Conservation (phyloP, 176 grass and related monocot genomes). For the Oryza coarctata region DNA sequence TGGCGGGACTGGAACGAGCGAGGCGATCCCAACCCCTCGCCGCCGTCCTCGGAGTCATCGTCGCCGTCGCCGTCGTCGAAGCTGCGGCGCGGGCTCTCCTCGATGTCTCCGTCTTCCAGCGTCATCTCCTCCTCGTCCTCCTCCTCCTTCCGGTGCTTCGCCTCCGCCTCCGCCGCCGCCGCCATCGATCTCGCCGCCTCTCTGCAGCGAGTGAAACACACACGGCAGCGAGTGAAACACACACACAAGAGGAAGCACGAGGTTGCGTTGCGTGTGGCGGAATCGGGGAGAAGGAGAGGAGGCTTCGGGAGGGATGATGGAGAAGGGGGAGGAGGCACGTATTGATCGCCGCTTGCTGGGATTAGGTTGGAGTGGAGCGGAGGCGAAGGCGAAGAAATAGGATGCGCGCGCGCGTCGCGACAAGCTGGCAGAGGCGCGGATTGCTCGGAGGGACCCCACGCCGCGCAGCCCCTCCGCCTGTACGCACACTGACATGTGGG, state of each 20-base stretch:
- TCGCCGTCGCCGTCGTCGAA: slow-evolving; percentile 40
- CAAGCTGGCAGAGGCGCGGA: slow-evolving; percentile 33
- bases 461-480: no score
- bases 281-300: not conserved
- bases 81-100: slow-evolving; percentile 45
- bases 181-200: not conserved
- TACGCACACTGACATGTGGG: not conserved
- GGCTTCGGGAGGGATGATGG: slow-evolving; percentile 19
- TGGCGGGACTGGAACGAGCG: slow-evolving; percentile 55
- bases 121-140: slow-evolving; percentile 46
- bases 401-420: not conserved
- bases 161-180: not conserved
- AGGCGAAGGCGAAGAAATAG: not conserved
- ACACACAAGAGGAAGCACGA: not conserved
- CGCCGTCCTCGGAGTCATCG: slow-evolving; percentile 31
- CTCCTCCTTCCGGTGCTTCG: slow-evolving; percentile 26
- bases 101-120: slow-evolving; percentile 58
- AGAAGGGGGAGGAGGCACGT: no score
- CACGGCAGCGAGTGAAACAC: not conserved
- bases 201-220: not conserved
- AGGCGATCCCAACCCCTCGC: slow-evolving; percentile 30
- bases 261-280: slow-evolving; percentile 29
- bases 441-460: not conserved
- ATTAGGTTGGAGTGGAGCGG: not conserved
- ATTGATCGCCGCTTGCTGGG: slow-evolving; percentile 20